phyloP scores from a whole-genome alignment of 805 yeast genomes.

The Saccharomycopsis babjevae region DNA sequence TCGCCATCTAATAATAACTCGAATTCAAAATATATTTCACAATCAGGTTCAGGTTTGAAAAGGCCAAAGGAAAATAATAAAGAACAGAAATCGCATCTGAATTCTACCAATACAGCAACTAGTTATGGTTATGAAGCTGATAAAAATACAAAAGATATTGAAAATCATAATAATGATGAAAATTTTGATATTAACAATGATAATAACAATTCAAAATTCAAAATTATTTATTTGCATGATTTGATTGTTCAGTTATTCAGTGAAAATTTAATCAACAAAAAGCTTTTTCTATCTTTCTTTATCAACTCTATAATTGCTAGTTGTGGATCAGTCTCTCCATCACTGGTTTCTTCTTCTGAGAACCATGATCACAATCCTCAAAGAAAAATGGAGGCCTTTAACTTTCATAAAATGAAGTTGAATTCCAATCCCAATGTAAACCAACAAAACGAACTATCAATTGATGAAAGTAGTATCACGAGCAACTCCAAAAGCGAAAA shows the following conservation, averaged over 20 bases:
- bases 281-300: constrained; percentile 53
- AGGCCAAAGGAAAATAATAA: neutral
- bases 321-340: constrained; percentile 5
- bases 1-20: neutral
- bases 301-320: constrained; percentile 38
- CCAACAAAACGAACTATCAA: neutral
- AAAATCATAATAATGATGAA: neutral
- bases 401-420: neutral
- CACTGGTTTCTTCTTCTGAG: neutral
- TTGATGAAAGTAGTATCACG: neutral
- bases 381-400: neutral
- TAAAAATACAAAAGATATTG: neutral
- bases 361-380: neutral
- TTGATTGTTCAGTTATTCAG: constrained; percentile 56
- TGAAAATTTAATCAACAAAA: constrained; percentile 56
- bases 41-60: neutral
- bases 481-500: neutral
- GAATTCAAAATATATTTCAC: neutral
- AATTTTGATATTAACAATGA: neutral
- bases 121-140: neutral
- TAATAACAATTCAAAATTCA: constrained; percentile 33
- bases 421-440: neutral
- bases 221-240: constrained; percentile 49
- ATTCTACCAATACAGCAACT: neutral
- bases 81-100: neutral